Evolutionary conservation across 192 early-diverging fungal genomes (phyloP), one percentile per base, ranked within the genome.

Genomic region (Entomortierella chlamydospora): DNA sequence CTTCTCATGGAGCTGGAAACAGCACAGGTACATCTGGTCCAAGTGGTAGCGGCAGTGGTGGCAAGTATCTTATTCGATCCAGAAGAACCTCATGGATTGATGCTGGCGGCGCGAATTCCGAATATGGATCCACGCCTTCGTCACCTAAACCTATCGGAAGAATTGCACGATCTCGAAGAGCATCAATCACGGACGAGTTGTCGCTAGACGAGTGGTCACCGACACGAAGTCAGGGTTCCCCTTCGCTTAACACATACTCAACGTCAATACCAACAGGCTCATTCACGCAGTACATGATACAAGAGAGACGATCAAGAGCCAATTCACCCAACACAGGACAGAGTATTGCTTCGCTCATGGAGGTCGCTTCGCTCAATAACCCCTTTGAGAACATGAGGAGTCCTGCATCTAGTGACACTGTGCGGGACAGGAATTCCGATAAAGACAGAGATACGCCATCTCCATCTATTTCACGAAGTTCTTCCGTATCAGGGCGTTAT

Each of bases 71-170:
- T 11, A 37, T 81, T 26, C 64, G 70, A 23, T 81, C 79, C n/a
- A 53, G 70, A 28, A 72, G 79, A 54, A 81, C 79, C 12, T 81
- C 79, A 18, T 81, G 70, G 70, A 81, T 81, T 18, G 79, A 73
- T 45, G 79, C 79, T 33, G 61, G 71, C 22, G 67, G 71, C 22
- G 70, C 49, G 1, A 68, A 79, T 41, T 79, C 68, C 0, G 76
- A 79, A 11, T 69, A 70, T 41, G 76, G 76, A 34, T 79, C 76
- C 7, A 70, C 53, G 7, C 68, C 76, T 0, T 79, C 76, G 13
- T 79, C 76, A 20, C 76, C 76, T 33, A 79, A 61, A 23, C 62
- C 63, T 6, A 70, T 70, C 22, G 76, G 76, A 47, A 56, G 76
- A 22, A 30, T 66, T 18, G 67, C 67, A 15, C 47, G 62, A 12